Evolutionary conservation across 108 stramenopile genomes (phyloP).

Genomic region (Nitzschia sp.): DNA sequence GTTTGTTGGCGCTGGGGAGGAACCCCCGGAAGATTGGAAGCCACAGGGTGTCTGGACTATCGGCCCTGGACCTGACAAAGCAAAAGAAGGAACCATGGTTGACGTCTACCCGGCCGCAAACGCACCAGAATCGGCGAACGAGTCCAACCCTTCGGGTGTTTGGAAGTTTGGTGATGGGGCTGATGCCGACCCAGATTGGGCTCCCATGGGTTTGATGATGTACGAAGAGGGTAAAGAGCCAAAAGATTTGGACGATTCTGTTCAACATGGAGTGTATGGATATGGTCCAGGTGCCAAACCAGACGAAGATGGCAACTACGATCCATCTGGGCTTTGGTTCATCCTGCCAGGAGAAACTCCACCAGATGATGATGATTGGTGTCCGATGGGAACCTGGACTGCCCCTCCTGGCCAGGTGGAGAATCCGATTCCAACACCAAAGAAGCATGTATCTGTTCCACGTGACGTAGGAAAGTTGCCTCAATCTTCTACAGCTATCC

Average conservation of each 20-base stretch:
- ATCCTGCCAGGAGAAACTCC: constrained; percentile 12
- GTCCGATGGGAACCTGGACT: constrained; percentile 12
- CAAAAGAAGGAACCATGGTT: background rate
- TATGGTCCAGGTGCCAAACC: constrained; percentile 14
- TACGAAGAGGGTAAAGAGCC: constrained; percentile 6
- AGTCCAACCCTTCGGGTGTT: background rate
- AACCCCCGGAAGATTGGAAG: constrained; percentile 19
- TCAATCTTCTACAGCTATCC: background rate
- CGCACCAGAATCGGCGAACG: background rate
- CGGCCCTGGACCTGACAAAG: background rate
- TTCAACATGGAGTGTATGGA: constrained; percentile 13
- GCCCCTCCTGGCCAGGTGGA: background rate
- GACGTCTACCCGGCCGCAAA: constrained; percentile 2
- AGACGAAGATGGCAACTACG: constrained; percentile 19
- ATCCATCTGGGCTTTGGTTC: constrained; percentile 18
- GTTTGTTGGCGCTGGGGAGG: constrained; percentile 15
- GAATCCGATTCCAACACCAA: background rate
- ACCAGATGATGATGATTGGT: constrained; percentile 21
- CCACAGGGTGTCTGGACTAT: constrained; percentile 19
- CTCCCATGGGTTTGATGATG: constrained; percentile 1
- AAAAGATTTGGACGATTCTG: constrained; percentile 8
- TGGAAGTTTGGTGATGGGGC: constrained; percentile 16
- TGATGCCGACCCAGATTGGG: constrained; percentile 15
- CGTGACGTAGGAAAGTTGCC: background rate
- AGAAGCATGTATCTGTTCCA: background rate